phyloP scores from a whole-genome alignment of 2,329 filamentous ascomycete genomes.

The Botrytis fragariae region DNA sequence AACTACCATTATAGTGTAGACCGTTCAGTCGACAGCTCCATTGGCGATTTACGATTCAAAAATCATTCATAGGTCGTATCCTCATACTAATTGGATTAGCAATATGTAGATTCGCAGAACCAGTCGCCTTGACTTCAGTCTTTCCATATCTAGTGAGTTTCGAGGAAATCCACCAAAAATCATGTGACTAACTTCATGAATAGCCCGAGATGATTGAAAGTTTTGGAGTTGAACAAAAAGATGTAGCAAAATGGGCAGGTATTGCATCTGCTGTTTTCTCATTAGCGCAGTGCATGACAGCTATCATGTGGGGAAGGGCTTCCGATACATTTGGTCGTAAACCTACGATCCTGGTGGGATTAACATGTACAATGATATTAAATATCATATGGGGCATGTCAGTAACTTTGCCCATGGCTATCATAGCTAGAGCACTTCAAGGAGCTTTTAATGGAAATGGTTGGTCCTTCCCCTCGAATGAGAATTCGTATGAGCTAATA shows the following conservation, averaged over 20 bases:
- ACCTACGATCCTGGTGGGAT: slow-evolving; percentile 70
- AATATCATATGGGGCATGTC: slow-evolving; percentile 84
- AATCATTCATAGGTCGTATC: background rate
- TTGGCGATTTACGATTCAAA: background rate
- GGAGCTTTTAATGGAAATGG: slow-evolving; percentile 85
- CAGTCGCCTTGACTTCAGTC: slow-evolving; percentile 60
- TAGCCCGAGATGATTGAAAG: slow-evolving; percentile 80
- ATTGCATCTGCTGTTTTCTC: slow-evolving; percentile 71
- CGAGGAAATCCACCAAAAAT: background rate
- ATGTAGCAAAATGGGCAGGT: slow-evolving; percentile 80
- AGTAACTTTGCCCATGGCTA: slow-evolving; percentile 73
- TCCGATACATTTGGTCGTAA: slow-evolving; percentile 82
- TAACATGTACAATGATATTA: slow-evolving; percentile 76
- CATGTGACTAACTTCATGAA: slow-evolving; percentile 40
- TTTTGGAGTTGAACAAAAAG: slow-evolving; percentile 67
- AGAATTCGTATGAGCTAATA: slow-evolving; percentile 26
- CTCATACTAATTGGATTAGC: slow-evolving; percentile 46
- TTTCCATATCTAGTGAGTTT: slow-evolving; percentile 44
- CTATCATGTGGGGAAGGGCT: slow-evolving; percentile 71
- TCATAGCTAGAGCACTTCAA: slow-evolving; percentile 72
- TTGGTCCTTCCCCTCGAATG: slow-evolving; percentile 33
- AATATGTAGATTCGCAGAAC: slow-evolving; percentile 76
- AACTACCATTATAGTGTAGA: background rate
- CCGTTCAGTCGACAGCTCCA: background rate
- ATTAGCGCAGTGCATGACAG: slow-evolving; percentile 67